phyloP scores from a whole-genome alignment of 768 basidiomycete species.

The Guyanaporus albipodus region DNA sequence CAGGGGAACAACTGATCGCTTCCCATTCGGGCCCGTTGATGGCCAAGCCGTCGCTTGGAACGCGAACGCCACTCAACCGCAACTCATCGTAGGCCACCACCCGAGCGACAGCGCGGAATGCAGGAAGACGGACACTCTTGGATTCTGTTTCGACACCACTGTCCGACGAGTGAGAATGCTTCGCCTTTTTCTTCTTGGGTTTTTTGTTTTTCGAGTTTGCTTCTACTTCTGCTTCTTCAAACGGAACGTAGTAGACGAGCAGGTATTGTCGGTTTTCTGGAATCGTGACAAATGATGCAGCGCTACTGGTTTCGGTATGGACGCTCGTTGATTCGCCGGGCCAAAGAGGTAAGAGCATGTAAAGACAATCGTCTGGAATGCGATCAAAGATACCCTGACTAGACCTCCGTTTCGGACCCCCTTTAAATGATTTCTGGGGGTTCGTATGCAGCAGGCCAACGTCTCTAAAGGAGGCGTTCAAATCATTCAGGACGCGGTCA shows the following conservation, averaged over 20 bases:
- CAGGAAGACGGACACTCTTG: constrained; percentile 49
- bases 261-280: constrained; percentile 62
- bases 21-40: constrained; percentile 60
- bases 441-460: constrained; percentile 70
- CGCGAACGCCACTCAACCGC: constrained; percentile 65
- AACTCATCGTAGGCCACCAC: constrained; percentile 71
- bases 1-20: constrained; percentile 35
- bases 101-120: constrained; percentile 73
- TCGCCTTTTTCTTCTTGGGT: constrained; percentile 30
- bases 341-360: constrained; percentile 87
- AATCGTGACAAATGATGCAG: constrained; percentile 37
- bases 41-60: constrained; percentile 67
- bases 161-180: constrained; percentile 29
- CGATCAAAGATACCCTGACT: constrained; percentile 49
- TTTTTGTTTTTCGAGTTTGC: constrained; percentile 15
- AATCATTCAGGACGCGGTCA: constrained; percentile 61
- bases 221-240: constrained; percentile 21
- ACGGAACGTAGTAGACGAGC: constrained; percentile 75
- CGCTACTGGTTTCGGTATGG: constrained; percentile 20
- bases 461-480: constrained; percentile 75
- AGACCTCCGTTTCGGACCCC: constrained; percentile 16
- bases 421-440: constrained; percentile 30
- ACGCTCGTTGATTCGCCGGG: constrained; percentile 53
- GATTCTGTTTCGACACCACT: constrained; percentile 32
- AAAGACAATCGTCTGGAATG: constrained; percentile 65